Evolutionary conservation across 305 asterid species (phyloP).

Genomic region (Fraxinus floribunda): DNA sequence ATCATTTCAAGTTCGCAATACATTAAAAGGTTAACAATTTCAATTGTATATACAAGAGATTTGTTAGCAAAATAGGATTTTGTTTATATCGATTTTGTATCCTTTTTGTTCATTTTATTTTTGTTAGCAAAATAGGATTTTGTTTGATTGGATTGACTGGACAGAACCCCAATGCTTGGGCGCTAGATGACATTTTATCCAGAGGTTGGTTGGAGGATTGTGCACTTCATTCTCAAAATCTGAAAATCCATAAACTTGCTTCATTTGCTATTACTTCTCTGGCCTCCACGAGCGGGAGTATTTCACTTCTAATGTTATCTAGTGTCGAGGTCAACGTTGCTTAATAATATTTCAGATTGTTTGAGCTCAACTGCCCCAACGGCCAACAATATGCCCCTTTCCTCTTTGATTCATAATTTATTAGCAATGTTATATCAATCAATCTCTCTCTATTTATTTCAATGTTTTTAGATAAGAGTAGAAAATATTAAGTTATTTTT

Average conservation of each 20-base stretch:
- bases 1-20: not conserved
- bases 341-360: no score
- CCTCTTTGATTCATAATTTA: not conserved
- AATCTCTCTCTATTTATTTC: not conserved
- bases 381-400: not conserved
- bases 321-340: not conserved
- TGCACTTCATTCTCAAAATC: not conserved
- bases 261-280: not conserved
- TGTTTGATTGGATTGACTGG: not conserved
- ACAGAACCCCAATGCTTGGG: not conserved
- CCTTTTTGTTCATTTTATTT: no score
- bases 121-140: not conserved
- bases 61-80: no score
- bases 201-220: not conserved
- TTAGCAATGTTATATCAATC: not conserved
- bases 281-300: not conserved
- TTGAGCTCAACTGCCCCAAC: not conserved
- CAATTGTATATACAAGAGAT: not conserved
- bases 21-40: not conserved
- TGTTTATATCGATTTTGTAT: no score
- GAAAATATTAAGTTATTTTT: no score
- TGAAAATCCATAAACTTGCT: not conserved
- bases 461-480: not conserved
- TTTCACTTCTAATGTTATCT: not conserved
- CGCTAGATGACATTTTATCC: not conserved